Base-by-base conservation (phyloP, 768 basidiomycete species). In the Lactifluus echinatus region DNA sequence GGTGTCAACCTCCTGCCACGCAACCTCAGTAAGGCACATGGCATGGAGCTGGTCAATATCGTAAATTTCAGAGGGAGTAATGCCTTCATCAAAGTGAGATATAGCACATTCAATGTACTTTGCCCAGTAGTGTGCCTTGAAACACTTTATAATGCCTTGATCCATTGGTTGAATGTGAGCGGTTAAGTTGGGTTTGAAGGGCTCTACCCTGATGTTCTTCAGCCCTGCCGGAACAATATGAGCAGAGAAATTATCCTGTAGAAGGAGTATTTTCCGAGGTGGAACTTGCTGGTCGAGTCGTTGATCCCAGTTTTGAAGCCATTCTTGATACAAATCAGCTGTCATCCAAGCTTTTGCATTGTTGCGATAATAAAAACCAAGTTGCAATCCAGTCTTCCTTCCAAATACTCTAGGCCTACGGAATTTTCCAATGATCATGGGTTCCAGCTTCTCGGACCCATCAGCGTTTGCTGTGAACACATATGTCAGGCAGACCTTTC, bases 151-250 rank as follows among this genome's bases (percentile, higher is more conserved):
- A 36, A 71, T 69, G 15, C 72, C 73, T 11, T 66, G 67, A 63
- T 74, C 71, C 31, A 61, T 55, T 4, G 71, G 73, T 54, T 76
- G 74, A 31, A 76, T 65, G 63, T 63, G 69, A 3, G 73, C 58
- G 1, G 70, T 76, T 46, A 75, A 45, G 57, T 75, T 75, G 8
- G 72, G 67, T 47, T 61, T 60, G 37, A 72, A 72, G 53, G 50
- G 64, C 50, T 67, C 60, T 24, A 74, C 23, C 5, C 54, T 50
- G 53, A 74, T 69, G 57, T 71, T 70, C 5, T 44, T 60, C 33
- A 67, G 71, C 21, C 66, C 19, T 26, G 70, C 66, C 2, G 28
- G 45, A 21, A 24, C 44, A 33, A 46, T 31, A 43, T 74, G 71
- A 11, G 65, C 70, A 0, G 60, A 65, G 55, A 74, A 74, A 50